Conservation (phyloP, 352 stramenopile species). For the Elongisporangium prolatum region DNA sequence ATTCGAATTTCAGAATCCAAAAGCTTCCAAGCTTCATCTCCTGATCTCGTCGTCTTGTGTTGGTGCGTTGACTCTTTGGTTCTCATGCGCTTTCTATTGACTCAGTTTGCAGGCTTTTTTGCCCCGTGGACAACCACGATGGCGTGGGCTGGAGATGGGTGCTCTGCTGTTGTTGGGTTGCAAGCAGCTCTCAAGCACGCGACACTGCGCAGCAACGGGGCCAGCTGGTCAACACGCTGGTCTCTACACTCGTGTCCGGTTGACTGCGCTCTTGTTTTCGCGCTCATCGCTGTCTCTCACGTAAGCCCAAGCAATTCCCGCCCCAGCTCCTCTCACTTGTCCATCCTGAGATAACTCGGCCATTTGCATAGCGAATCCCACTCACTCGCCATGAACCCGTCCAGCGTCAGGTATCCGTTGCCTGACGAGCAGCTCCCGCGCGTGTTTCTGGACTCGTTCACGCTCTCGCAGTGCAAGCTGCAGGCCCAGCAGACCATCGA, state of each 20-base stretch:
- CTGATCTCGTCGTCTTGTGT: too few relatives aligned
- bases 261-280: neutral
- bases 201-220: neutral
- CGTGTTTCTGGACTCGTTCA: neutral
- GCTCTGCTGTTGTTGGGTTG: neutral
- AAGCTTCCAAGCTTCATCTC: too few relatives aligned
- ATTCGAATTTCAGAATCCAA: too few relatives aligned
- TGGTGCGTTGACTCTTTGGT: too few relatives aligned
- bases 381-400: neutral
- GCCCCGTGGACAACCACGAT: neutral
- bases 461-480: neutral
- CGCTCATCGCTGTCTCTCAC: neutral
- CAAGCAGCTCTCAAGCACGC: neutral
- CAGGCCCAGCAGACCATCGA: neutral
- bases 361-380: neutral
- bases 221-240: neutral
- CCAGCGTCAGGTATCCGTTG: neutral
- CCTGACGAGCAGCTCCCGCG: neutral
- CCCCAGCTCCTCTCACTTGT: neutral
- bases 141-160: neutral
- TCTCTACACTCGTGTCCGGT: neutral
- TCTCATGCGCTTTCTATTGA: too few relatives aligned
- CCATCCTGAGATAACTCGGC: neutral
- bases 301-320: neutral
- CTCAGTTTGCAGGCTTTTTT: too few relatives aligned